A percentile compares a stretch with the other conserved stretches of the same genome.
phyloP scores from a whole-genome alignment of 495 filamentous ascomycete species.

The Hypoxylon cercidicola region DNA sequence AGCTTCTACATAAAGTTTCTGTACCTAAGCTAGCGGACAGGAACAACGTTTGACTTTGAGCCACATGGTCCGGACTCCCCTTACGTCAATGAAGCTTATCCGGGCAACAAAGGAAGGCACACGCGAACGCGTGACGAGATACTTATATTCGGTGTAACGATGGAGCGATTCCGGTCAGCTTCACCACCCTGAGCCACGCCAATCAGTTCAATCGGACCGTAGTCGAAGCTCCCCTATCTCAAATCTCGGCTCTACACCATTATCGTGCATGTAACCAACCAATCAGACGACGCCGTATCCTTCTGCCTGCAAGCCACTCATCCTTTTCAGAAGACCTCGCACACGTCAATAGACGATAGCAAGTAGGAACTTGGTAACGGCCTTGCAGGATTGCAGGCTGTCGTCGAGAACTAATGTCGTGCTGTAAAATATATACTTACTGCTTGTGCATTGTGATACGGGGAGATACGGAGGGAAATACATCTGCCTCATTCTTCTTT shows the following conservation, averaged over 20 bases:
- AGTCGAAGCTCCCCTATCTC: neutral
- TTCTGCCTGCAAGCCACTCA: slow-evolving; percentile 36
- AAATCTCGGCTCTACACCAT: no score
- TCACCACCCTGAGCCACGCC: neutral
- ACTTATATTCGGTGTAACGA: neutral
- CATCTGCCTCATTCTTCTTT: neutral
- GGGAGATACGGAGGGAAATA: neutral
- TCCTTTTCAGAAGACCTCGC: neutral
- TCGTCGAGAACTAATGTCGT: no score
- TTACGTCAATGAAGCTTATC: no score
- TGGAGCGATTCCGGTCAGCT: neutral
- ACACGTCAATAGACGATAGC: slow-evolving; percentile 5
- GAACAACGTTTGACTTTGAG: no score
- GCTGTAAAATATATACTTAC: no score
- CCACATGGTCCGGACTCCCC: no score
- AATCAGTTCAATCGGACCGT: neutral
- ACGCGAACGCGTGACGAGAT: no score
- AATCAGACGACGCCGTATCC: slow-evolving; percentile 28
- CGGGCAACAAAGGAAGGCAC: no score
- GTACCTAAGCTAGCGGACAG: no score
- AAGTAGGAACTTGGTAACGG: no score
- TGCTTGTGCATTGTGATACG: neutral
- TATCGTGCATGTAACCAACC: slow-evolving; percentile 8
- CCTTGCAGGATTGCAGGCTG: no score
- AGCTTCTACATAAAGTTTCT: no score